Evolutionary conservation across 352 stramenopile species (phyloP).

Genomic region (Globisporangium radiosum): DNA sequence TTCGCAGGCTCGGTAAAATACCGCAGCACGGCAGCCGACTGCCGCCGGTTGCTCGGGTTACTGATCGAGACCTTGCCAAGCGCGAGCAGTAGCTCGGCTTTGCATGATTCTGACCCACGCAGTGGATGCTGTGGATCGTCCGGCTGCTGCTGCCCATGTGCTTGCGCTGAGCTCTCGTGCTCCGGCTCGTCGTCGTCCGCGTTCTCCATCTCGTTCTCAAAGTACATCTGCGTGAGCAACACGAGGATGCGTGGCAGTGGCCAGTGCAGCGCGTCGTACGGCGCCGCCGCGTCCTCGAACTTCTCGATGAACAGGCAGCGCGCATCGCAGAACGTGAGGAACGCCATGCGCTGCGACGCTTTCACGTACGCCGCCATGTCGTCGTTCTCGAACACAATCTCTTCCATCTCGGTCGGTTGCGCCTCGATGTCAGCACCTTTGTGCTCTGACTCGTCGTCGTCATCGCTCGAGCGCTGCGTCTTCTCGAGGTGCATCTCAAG

Average conservation of each 20-base stretch:
- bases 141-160: constrained; percentile 17
- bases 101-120: constrained; percentile 11
- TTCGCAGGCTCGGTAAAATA: constrained; percentile 53
- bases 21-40: constrained; percentile 64
- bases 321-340: constrained; percentile 73
- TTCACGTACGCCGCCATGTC: constrained; percentile 45
- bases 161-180: constrained; percentile 1
- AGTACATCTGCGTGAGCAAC: constrained; percentile 75
- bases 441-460: constrained; percentile 17
- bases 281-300: constrained; percentile 49
- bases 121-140: too few relatives aligned
- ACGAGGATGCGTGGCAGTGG: constrained; percentile 56
- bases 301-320: constrained; percentile 82
- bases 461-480: constrained; percentile 15
- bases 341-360: constrained; percentile 56
- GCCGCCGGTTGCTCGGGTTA: constrained; percentile 79
- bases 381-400: constrained; percentile 59
- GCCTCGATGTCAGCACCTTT: constrained; percentile 3
- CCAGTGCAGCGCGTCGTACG: constrained; percentile 66
- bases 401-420: constrained; percentile 44
- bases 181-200: constrained; percentile 34
- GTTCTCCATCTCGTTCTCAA: constrained; percentile 66
- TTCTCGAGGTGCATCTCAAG: constrained; percentile 73
- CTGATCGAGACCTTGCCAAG: constrained; percentile 66
- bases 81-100: constrained; percentile 62